Evolutionary conservation across 768 basidiomycete species (phyloP).

Genomic region (Tulasnella sp.): DNA sequence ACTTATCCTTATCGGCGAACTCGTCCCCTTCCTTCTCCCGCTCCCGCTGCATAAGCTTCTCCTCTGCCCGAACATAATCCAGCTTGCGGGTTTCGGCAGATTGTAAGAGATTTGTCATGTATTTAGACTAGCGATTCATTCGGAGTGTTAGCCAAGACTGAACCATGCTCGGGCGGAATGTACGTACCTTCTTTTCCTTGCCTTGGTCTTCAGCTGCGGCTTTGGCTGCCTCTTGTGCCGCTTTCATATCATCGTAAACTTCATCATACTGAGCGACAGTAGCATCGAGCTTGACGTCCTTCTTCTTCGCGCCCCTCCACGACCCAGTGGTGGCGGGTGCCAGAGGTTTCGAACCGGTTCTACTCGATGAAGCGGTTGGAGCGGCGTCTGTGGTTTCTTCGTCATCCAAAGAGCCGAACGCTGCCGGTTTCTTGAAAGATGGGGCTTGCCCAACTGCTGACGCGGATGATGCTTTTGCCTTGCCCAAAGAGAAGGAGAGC

Average conservation of each 20-base stretch:
- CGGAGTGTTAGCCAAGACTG: conserved; percentile 3
- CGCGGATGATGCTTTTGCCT: conserved; percentile 33
- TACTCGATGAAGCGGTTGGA: conserved; percentile 34
- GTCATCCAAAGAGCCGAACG: conserved; percentile 47
- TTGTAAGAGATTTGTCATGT: conserved; percentile 66
- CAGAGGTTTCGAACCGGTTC: conserved; percentile 47
- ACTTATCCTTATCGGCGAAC: conserved; percentile 90
- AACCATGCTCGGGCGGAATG: background rate
- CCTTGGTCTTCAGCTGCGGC: conserved; percentile 63
- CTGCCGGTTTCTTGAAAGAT: conserved; percentile 46
- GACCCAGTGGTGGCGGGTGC: conserved; percentile 34
- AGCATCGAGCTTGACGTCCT: conserved; percentile 67
- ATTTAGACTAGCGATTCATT: conserved; percentile 63
- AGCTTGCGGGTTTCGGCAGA: conserved; percentile 80
- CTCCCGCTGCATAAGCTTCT: conserved; percentile 93
- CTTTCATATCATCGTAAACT: conserved; percentile 93
- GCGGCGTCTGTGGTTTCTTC: conserved; percentile 51
- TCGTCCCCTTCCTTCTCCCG: conserved; percentile 88
- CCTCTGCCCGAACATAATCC: conserved; percentile 87
- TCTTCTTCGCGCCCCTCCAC: conserved; percentile 55
- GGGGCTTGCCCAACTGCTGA: conserved; percentile 36
- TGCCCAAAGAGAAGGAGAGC: conserved; percentile 73
- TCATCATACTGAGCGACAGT: conserved; percentile 93
- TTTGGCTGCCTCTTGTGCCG: conserved; percentile 63
- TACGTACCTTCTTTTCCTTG: conserved; percentile 62